phyloP scores from a whole-genome alignment of 2,329 filamentous ascomycete genomes.

The Colletotrichum theobromicola region DNA sequence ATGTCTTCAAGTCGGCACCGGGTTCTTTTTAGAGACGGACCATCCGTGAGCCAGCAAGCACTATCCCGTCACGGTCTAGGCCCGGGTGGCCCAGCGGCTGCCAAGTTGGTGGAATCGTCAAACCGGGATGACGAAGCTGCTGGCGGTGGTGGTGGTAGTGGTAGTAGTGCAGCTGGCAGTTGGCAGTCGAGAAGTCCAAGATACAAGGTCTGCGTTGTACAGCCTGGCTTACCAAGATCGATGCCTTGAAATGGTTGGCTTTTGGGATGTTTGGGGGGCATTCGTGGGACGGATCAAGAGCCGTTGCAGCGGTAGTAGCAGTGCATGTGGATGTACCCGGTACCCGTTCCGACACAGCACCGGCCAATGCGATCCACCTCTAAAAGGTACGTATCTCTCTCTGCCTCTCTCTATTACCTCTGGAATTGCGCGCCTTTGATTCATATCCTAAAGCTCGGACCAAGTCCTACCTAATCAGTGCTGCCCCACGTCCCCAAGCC shows the following conservation, averaged over 20 bases:
- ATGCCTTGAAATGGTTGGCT: not conserved
- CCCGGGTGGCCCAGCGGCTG: slow-evolving; percentile 3
- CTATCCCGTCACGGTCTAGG: slow-evolving; percentile 16
- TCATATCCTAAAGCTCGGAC: not conserved
- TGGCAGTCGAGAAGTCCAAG: not conserved
- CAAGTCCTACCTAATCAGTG: not conserved
- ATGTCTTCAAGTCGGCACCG: slow-evolving; percentile 6
- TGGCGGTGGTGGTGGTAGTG: not conserved
- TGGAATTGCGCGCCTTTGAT: not conserved
- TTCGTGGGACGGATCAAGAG: not conserved
- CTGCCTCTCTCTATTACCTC: not conserved
- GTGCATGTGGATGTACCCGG: slow-evolving; percentile 11
- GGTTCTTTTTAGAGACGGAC: slow-evolving; percentile 11
- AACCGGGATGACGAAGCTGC: slow-evolving; percentile 18
- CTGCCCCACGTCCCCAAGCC: not conserved
- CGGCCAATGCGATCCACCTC: not conserved
- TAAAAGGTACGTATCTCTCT: not conserved
- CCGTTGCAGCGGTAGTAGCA: slow-evolving; percentile 9
- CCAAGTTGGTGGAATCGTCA: slow-evolving; percentile 5
- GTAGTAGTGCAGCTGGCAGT: not conserved
- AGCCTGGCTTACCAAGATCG: not conserved
- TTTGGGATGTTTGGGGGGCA: not conserved
- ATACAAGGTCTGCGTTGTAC: not conserved
- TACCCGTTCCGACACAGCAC: not conserved
- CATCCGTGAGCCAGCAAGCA: slow-evolving; percentile 5